phyloP scores from a whole-genome alignment of 2,329 filamentous ascomycete genomes.

The Claviceps monticola region DNA sequence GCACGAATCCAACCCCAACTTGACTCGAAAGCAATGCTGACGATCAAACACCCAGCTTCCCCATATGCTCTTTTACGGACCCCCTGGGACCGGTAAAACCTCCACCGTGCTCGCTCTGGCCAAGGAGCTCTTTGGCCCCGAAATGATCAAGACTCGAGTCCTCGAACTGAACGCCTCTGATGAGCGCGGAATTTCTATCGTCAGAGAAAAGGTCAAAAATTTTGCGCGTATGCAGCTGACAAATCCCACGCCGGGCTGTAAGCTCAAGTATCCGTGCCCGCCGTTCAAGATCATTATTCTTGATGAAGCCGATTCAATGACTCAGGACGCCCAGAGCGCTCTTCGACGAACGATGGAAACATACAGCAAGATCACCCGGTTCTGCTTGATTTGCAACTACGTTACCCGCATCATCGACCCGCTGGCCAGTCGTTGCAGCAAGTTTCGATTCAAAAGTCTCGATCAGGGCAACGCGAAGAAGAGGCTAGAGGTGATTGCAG shows the following conservation, averaged over 20 bases:
- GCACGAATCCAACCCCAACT: not conserved
- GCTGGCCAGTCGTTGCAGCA: conserved; percentile 81
- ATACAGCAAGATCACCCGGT: conserved; percentile 89
- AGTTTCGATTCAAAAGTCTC: conserved; percentile 94
- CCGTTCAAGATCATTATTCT: conserved; percentile 99
- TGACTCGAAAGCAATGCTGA: not conserved
- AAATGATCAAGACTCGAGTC: conserved; percentile 85
- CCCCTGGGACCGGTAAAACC: conserved; percentile 94
- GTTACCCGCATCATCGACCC: conserved; percentile 97
- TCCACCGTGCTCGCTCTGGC: conserved; percentile 93
- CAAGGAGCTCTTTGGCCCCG: conserved; percentile 92
- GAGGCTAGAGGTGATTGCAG: conserved; percentile 71
- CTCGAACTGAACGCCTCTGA: conserved; percentile 98
- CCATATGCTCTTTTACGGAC: conserved; percentile 98
- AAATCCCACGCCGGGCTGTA: conserved; percentile 58
- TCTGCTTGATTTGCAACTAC: conserved; percentile 97
- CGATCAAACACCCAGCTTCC: conserved; percentile 43
- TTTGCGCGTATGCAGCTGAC: conserved; percentile 93
- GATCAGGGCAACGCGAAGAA: conserved; percentile 73
- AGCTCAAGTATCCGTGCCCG: conserved; percentile 72
- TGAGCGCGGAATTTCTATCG: conserved; percentile 93
- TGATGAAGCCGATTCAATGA: conserved; percentile 98
- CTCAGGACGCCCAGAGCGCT: conserved; percentile 90
- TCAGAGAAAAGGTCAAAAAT: conserved; percentile 95
- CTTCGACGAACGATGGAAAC: conserved; percentile 95